Base-by-base conservation (phyloP, 129 eudicot genomes). In the Kitagawia praeruptora region DNA sequence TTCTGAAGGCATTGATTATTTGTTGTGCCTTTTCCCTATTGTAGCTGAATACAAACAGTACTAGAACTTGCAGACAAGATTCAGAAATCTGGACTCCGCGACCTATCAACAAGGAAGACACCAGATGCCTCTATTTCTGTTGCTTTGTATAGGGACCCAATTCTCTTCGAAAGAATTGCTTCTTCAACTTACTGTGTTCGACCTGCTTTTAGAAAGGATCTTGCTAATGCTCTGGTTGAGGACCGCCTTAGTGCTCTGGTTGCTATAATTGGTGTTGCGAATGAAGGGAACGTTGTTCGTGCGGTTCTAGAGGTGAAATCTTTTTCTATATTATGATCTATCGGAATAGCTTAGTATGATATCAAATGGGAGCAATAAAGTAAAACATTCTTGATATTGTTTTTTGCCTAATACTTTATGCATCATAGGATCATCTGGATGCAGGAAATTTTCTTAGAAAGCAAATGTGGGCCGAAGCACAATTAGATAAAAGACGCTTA, bases 111-210 rank as follows among this genome's bases (percentile, higher is more conserved):
- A 34, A 95, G 99, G 95, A 95, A 95, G 86, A 92, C 97, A n/a
- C 99, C 99, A 6, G 99, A 95, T 81, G 99, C 99, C 77, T 95
- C 99, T 16, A 92, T 95, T 71, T 93, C 97, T 49, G 99, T 92
- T 84, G 98, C 98, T 3, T 88, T 94, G 84, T 95, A 96, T 42
- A 89, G 99, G 85, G 99, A 95, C 77, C 96, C 99, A 31, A 72
- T 92, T 61, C 91, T 95, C 46, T 95, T 95, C 41, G 97, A 92
- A 85, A 87, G 97, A 85, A 87, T 88, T 27, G 99, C 97, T 49
- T 97, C 99, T 86, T 95, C 96, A 39, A 95, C 99, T 1, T 95
- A 92, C 67, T 84, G 90, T 82, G 96, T 92, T 16, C 86, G 94
- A 31, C 88, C 96, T 34, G 92, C 92, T 80, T 90, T 77, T 74